phyloP scores from a whole-genome alignment of 768 basidiomycete genomes.

The Mycena polygramma region DNA sequence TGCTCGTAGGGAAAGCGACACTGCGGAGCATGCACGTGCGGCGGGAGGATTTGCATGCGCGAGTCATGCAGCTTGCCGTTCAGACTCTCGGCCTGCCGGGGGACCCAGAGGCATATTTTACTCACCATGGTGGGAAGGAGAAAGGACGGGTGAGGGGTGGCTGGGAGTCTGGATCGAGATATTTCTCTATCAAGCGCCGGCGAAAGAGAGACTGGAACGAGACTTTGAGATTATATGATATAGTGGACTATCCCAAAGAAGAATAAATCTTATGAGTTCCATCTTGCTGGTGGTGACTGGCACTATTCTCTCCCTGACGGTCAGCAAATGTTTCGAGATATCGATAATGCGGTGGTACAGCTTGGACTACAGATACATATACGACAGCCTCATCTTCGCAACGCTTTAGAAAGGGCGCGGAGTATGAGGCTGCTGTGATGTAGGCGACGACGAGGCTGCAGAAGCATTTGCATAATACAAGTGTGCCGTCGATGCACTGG shows the following conservation, averaged over 20 bases:
- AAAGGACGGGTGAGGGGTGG: slow-evolving; percentile 76
- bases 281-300: no score
- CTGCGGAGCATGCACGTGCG: slow-evolving; percentile 66
- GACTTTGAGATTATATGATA: slow-evolving; percentile 83
- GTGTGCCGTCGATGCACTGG: slow-evolving; percentile 11
- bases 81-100: slow-evolving; percentile 70
- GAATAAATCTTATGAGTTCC: slow-evolving; percentile 36
- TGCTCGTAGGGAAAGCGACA: slow-evolving; percentile 71
- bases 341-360: slow-evolving; percentile 16
- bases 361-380: slow-evolving; percentile 18
- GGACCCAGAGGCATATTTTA: slow-evolving; percentile 78
- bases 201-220: slow-evolving; percentile 94
- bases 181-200: slow-evolving; percentile 84
- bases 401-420: slow-evolving; percentile 11
- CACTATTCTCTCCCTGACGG: background rate
- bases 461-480: slow-evolving; percentile 25
- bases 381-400: background rate
- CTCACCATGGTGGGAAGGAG: slow-evolving; percentile 68
- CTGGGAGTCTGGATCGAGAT: slow-evolving; percentile 81
- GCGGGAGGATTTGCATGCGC: slow-evolving; percentile 70
- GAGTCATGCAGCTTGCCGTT: slow-evolving; percentile 76
- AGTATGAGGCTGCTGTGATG: background rate
- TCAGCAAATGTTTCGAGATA: slow-evolving; percentile 11
- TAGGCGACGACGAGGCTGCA: slow-evolving; percentile 13
- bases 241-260: slow-evolving; percentile 84